Percentiles rank a stretch among this genome's conserved stretches.
Conservation (phyloP, 2,329 filamentous ascomycete species). For the Sclerotinia nivalis region DNA sequence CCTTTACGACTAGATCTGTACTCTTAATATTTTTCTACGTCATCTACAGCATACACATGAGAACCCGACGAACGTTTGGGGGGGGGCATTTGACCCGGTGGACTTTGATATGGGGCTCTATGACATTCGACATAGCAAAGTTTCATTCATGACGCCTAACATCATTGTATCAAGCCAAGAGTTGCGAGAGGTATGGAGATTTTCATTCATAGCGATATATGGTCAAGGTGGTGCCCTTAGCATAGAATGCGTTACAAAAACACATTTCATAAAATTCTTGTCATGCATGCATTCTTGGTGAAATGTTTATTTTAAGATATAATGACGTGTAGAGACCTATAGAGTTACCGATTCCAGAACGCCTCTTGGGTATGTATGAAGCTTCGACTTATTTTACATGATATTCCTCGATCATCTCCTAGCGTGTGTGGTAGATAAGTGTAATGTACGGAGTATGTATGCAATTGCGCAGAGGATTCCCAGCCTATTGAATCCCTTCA, state of each 20-base stretch:
- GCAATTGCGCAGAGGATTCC: background rate
- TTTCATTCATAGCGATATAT: conserved; percentile 13
- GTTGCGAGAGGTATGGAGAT: conserved; percentile 11
- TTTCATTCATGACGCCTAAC: conserved; percentile 8
- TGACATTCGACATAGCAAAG: conserved; percentile 22
- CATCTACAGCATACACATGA: conserved; percentile 27
- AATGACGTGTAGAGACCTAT: background rate
- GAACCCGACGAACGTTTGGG: conserved; percentile 27
- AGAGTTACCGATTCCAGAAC: background rate
- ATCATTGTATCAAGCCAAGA: conserved; percentile 9
- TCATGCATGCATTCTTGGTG: background rate
- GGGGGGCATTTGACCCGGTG: conserved; percentile 23
- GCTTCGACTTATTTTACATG: background rate
- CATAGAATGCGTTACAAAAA: conserved; percentile 28
- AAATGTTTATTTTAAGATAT: background rate
- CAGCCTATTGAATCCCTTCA: background rate
- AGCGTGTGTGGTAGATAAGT: background rate
- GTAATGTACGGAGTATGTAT: background rate
- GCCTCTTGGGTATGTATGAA: background rate
- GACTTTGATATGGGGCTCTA: conserved; percentile 28
- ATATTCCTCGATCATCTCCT: background rate
- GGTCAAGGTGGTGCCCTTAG: conserved; percentile 20
- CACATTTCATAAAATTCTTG: background rate
- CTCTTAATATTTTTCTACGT: conserved; percentile 35
- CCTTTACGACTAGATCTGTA: conserved; percentile 79